Percentiles rank a stretch among this genome's conserved stretches.
Conservation (phyloP, 371 early-diverging fungal species). For the Apophysomyces trapeziformis region DNA sequence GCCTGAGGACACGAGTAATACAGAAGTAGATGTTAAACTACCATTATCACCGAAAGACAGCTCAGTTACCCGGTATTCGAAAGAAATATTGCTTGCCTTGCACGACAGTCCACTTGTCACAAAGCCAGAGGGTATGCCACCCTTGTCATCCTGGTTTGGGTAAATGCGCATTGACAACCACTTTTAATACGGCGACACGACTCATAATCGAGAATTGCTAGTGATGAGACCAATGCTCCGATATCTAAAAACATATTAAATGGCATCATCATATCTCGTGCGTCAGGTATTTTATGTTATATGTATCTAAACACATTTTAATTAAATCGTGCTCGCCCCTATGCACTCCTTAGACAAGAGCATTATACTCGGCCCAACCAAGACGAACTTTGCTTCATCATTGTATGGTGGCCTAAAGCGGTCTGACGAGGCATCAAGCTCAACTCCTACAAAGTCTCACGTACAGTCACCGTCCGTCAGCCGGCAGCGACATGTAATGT, state of each 20-base stretch:
- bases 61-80: constrained; percentile 48
- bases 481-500: constrained; percentile 26
- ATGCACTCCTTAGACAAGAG: constrained; percentile 42
- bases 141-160: constrained; percentile 57
- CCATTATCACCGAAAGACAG: constrained; percentile 8
- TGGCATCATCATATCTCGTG: constrained; percentile 38
- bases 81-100: constrained; percentile 47
- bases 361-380: constrained; percentile 61
- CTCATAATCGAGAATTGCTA: constrained; percentile 13
- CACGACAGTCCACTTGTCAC: constrained; percentile 57
- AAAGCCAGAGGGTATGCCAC: constrained; percentile 52
- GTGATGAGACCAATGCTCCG: constrained; percentile 44
- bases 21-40: constrained; percentile 6
- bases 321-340: constrained; percentile 3
- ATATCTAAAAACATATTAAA: constrained; percentile 40
- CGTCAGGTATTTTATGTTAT: constrained; percentile 24
- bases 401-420: constrained; percentile 55
- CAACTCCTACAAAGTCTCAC: constrained; percentile 16
- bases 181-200: not conserved
- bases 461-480: constrained; percentile 11
- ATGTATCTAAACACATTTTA: not conserved
- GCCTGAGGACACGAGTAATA: constrained; percentile 17
- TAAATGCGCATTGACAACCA: constrained; percentile 20
- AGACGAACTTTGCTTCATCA: constrained; percentile 64
- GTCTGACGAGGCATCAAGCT: constrained; percentile 35